Percentiles rank a stretch among this genome's conserved stretches.
These are phyloP conservation scores for Picochlorum sp. DNA, from an alignment of 139 green algal species.

Conservation along the genomic window DNA sequence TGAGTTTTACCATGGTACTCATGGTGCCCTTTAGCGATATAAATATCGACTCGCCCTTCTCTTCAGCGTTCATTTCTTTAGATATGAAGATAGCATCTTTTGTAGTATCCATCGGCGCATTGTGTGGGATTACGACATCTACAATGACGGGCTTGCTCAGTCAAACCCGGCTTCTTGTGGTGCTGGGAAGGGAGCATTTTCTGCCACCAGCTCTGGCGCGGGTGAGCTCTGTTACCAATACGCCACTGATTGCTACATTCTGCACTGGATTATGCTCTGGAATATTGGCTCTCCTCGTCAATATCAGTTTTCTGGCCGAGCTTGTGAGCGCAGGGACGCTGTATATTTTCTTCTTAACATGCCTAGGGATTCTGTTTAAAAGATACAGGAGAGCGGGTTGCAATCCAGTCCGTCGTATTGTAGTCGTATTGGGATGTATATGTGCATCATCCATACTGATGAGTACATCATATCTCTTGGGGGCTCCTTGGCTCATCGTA, in stretches of 20 bases:
- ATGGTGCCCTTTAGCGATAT: constrained; percentile 41
- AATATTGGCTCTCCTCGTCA: constrained; percentile 57
- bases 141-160: constrained; percentile 58
- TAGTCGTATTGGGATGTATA: background rate
- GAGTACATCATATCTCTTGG: constrained; percentile 16
- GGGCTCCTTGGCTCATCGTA: constrained; percentile 1
- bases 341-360: constrained; percentile 68
- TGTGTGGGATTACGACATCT: constrained; percentile 57
- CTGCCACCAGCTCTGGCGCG: constrained; percentile 49
- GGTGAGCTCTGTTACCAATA: constrained; percentile 34
- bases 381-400: too few species aligned
- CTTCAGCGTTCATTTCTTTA: constrained; percentile 36
- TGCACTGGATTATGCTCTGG: constrained; percentile 17
- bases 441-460: background rate
- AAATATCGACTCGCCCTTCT: constrained; percentile 52
- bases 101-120: constrained; percentile 16
- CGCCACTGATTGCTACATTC: constrained; percentile 47
- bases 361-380: constrained; percentile 27
- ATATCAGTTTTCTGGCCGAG: constrained; percentile 71
- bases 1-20: constrained; percentile 26
- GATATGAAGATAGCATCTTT: constrained; percentile 5
- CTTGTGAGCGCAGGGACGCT: constrained; percentile 62
- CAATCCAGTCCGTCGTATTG: constrained; percentile 16
- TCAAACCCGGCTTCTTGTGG: constrained; percentile 66
- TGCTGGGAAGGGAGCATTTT: constrained; percentile 62